Conservation (phyloP, 2,329 filamentous ascomycete genomes). For the Fusarium floridanum region DNA sequence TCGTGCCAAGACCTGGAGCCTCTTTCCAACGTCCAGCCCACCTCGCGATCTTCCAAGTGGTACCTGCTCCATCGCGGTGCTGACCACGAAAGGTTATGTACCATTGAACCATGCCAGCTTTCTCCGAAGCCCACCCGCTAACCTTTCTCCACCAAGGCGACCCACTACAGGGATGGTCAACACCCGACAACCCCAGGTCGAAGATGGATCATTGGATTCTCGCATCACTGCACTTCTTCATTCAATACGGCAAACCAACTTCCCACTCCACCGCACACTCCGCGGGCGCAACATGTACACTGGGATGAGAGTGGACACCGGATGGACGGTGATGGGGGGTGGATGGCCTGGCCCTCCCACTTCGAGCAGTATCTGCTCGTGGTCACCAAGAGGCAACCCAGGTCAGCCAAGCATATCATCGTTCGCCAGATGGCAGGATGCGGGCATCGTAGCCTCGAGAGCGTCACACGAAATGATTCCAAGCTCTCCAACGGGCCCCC, state of each 20-base stretch:
- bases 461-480: not conserved
- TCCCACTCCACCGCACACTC: not conserved
- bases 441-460: not conserved
- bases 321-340: not conserved
- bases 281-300: not conserved
- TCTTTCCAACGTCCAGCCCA: not conserved
- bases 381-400: not conserved
- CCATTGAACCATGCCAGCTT: not conserved
- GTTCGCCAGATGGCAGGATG: not conserved
- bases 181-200: not conserved
- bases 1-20: not conserved
- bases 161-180: too few relatives aligned
- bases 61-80: not conserved
- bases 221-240: not conserved
- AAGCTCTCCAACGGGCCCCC: not conserved
- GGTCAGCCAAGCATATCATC: not conserved
- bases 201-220: not conserved
- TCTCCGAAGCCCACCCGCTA: too few relatives aligned
- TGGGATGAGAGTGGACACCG: not conserved
- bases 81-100: not conserved
- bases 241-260: not conserved
- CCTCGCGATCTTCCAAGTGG: not conserved
- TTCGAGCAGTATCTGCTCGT: not conserved
- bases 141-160: too few relatives aligned
- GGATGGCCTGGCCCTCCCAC: not conserved